phyloP scores from a whole-genome alignment of 2,329 filamentous ascomycete species.

The Epichloe glyceriae region DNA sequence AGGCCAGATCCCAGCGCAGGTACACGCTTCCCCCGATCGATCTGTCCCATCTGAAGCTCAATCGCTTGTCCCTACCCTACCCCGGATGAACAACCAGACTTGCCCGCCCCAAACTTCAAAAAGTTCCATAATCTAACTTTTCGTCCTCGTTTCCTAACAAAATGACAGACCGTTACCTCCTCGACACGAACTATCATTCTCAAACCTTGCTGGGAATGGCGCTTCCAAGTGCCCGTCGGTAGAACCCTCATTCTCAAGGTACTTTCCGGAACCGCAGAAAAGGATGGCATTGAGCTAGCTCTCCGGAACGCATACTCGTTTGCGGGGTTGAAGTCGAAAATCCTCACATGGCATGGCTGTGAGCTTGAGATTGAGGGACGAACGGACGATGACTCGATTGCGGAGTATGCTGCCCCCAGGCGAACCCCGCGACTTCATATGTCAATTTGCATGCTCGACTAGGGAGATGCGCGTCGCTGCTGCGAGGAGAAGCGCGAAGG shows the following conservation, averaged over 20 bases:
- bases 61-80: not conserved
- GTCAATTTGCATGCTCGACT: slow-evolving; percentile 83
- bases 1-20: slow-evolving; percentile 51
- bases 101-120: too few relatives aligned
- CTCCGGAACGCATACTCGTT: slow-evolving; percentile 70
- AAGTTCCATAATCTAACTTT: not conserved
- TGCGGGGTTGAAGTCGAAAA: slow-evolving; percentile 68
- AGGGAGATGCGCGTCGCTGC: slow-evolving; percentile 56
- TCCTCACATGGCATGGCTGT: slow-evolving; percentile 89
- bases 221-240: slow-evolving; percentile 54
- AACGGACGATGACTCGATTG: slow-evolving; percentile 39
- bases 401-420: slow-evolving; percentile 55
- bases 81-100: too few relatives aligned
- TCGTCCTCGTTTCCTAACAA: not conserved
- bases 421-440: slow-evolving; percentile 69
- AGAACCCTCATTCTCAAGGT: slow-evolving; percentile 43
- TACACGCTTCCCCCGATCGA: slow-evolving; percentile 14
- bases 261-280: slow-evolving; percentile 71
- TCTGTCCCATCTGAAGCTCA: not conserved
- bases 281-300: slow-evolving; percentile 90
- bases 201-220: slow-evolving; percentile 59
- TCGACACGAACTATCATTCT: slow-evolving; percentile 38
- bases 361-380: slow-evolving; percentile 62
- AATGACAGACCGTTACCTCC: slow-evolving; percentile 20
- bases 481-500: slow-evolving; percentile 38